These are phyloP conservation scores for Pythium scleroteichum DNA, from an alignment of 352 stramenopile species.

Conservation along the genomic window DNA sequence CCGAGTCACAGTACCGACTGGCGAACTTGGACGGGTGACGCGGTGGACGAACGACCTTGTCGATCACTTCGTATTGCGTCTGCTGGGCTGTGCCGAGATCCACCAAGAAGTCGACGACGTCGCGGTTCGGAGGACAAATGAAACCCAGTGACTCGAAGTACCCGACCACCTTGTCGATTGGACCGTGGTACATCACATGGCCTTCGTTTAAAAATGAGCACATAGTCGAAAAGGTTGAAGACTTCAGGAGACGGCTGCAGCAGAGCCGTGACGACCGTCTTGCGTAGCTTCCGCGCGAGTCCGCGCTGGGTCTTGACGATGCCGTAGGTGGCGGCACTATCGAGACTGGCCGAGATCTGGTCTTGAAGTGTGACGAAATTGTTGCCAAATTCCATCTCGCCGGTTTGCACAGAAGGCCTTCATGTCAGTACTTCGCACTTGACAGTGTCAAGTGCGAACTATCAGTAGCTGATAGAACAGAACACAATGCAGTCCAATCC, in stretches of 20 bases:
- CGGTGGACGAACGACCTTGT: not conserved
- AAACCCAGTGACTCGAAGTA: constrained; percentile 42
- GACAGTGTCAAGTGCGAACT: too few species aligned
- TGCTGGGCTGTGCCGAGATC: constrained; percentile 30
- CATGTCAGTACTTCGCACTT: too few species aligned
- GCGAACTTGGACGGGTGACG: constrained; percentile 24
- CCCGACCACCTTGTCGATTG: constrained; percentile 24
- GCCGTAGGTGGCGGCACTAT: constrained; percentile 89
- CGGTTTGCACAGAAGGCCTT: too few species aligned
- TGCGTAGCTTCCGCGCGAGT: constrained; percentile 32
- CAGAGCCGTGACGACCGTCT: constrained; percentile 45
- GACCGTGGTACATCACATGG: constrained; percentile 48
- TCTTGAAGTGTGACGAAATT: constrained; percentile 78
- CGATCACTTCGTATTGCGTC: constrained; percentile 6
- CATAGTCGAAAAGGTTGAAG: constrained; percentile 38
- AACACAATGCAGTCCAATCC: too few species aligned
- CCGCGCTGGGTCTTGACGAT: constrained; percentile 66
- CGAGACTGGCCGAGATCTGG: constrained; percentile 91
- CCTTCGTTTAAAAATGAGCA: constrained; percentile 46
- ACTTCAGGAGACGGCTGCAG: constrained; percentile 30
- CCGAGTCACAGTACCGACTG: constrained; percentile 20
- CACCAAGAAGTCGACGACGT: constrained; percentile 34
- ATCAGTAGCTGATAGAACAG: too few species aligned
- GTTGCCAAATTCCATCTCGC: constrained; percentile 80
- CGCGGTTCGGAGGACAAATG: constrained; percentile 27